Conservation (phyloP, 441 rosid genomes). For the Adansonia rubrostipa region DNA sequence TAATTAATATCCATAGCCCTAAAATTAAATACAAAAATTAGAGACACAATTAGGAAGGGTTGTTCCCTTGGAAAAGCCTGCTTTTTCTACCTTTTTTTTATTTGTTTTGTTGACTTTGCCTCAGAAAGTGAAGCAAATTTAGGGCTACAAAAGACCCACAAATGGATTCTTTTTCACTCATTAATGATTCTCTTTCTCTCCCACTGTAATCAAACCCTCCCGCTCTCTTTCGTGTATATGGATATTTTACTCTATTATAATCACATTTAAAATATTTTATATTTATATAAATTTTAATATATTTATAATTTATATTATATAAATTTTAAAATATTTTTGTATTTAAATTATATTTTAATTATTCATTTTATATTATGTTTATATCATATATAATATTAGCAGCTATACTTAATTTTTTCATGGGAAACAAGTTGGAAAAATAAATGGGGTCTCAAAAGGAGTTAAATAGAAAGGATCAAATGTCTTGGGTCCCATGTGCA, state of each 20-base stretch:
- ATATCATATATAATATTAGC: too few relatives aligned
- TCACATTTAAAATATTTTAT: too few relatives aligned
- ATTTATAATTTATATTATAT: too few relatives aligned
- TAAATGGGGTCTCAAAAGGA: conserved; percentile 30
- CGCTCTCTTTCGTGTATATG: not conserved
- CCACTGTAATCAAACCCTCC: conserved; percentile 23
- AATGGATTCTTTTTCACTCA: conserved; percentile 26
- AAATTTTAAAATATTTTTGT: too few relatives aligned
- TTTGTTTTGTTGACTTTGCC: conserved; percentile 39
- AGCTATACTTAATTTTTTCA: not conserved
- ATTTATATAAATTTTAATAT: too few relatives aligned
- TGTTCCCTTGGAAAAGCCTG: conserved; percentile 24
- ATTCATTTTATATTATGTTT: too few relatives aligned
- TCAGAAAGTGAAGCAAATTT: conserved; percentile 36
- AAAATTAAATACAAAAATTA: not conserved
- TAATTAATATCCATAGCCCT: not conserved
- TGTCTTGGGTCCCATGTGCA: conserved; percentile 33
- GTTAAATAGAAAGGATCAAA: conserved; percentile 20
- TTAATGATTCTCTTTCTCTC: conserved; percentile 17
- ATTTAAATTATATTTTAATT: too few relatives aligned
- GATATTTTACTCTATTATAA: too few relatives aligned
- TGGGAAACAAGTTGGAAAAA: conserved; percentile 27
- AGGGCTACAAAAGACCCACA: conserved; percentile 30
- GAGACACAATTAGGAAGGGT: conserved; percentile 5
- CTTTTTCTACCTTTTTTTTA: conserved; percentile 21